Base-by-base conservation (phyloP, 129 eudicot species). In the Gnaphalium uliginosum region DNA sequence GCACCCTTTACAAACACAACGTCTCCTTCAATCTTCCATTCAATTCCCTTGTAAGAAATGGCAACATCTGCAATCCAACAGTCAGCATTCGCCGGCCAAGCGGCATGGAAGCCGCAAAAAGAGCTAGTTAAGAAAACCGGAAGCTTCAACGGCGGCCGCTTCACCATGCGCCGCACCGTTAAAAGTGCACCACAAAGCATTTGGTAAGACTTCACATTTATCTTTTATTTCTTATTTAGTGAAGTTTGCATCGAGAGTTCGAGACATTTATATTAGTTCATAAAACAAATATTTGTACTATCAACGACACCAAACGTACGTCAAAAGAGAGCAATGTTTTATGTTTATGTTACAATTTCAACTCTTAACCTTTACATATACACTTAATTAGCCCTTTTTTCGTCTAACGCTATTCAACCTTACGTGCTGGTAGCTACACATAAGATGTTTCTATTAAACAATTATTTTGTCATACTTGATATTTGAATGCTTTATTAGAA, bases 31-130 rank as follows among this genome's bases (percentile, higher is more conserved):
- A 60, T 14, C n/a, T 60, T 60, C 70, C 5, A 6, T 37, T 30
- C 46, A 32, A 18, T 17, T n/a, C 22, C 21, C 23, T 63, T 30
- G 24, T 17, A 63, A 30, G 13, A 33, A 35, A 66, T 66, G 71
- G 71, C 71, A 37, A 66, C 71, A 5, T 66, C 71, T n/a, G 27
- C 71, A 35, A 66, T 66, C 53, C 71, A 35, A 66, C 71, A 66
- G 30, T 10, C 71, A 4, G 71, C 71, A 66, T 66, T 66, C 18
- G 71, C 53, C 17, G 71, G n/a, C 17, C 71, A 66, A 21, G 24
- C 51, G 71, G 53, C 30, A 8, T 37, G 35, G 51, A 66, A 33
- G 27, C 29, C 54, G 3, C 71, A 35, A 66, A 66, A 66, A 30
- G 71, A 66, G 71, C 71, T 66, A 9, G 51, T 21, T 1, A 66